Percentiles rank a stretch among this genome's conserved stretches.
These are phyloP conservation scores for Alternaria triticina DNA, from an alignment of 2,329 filamentous ascomycete species.

Conservation along the genomic window DNA sequence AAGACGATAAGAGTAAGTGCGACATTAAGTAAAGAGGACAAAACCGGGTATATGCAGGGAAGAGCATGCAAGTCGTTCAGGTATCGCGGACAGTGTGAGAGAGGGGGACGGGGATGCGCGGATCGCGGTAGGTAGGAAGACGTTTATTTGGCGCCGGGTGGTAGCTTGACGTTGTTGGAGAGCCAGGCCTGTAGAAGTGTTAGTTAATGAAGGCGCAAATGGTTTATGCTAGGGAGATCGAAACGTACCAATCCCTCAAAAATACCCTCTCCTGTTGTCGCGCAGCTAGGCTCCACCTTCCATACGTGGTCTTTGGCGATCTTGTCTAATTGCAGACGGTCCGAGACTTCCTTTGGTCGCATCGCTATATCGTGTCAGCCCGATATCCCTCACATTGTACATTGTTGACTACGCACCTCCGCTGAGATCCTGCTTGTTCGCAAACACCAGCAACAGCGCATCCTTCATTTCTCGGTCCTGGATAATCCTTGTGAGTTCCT, in stretches of 20 bases:
- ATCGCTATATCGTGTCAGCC: conserved; percentile 49
- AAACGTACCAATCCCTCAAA: conserved; percentile 57
- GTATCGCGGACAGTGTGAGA: conserved; percentile 20
- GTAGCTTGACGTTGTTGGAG: conserved; percentile 58
- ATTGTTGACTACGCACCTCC: conserved; percentile 66
- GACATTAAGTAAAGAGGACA: conserved; percentile 16
- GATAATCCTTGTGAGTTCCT: conserved; percentile 97
- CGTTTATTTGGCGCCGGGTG: conserved; percentile 44
- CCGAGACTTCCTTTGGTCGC: conserved; percentile 58
- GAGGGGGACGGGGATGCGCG: background rate
- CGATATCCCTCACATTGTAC: background rate
- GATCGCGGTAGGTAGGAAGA: background rate
- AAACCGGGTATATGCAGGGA: conserved; percentile 50
- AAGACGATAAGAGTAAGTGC: conserved; percentile 4
- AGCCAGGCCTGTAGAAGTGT: conserved; percentile 52
- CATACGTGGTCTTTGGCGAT: conserved; percentile 61
- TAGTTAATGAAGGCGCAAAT: background rate
- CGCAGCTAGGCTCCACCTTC: conserved; percentile 62
- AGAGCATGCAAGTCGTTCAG: conserved; percentile 45
- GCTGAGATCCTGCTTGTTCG: conserved; percentile 99
- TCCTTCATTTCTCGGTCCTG: conserved; percentile 99
- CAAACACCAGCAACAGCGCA: conserved; percentile 94
- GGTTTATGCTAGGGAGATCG: too few relatives aligned
- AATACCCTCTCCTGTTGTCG: conserved; percentile 60
- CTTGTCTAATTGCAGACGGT: conserved; percentile 55